Conservation (phyloP, 306 rosid species). For the Erythrophleum fordii region DNA sequence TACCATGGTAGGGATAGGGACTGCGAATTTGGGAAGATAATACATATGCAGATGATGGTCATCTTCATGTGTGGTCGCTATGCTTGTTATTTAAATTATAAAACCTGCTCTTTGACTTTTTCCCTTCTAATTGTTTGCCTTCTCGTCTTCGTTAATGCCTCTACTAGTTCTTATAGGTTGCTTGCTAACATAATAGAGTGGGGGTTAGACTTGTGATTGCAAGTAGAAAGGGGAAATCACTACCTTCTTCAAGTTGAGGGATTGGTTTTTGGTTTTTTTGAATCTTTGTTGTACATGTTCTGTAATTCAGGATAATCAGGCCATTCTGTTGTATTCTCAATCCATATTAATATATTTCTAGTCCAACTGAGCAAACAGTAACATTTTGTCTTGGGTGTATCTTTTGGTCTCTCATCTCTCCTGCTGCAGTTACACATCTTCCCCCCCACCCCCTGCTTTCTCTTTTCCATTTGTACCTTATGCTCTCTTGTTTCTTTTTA, state of each 20-base stretch:
- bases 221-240: slow-evolving; percentile 37
- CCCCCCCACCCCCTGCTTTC: neutral
- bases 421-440: slow-evolving; percentile 7
- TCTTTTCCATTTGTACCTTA: neutral
- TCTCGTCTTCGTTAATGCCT: slow-evolving; percentile 50
- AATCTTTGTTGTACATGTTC: slow-evolving; percentile 51
- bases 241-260: slow-evolving; percentile 41
- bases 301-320: slow-evolving; percentile 56
- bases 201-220: slow-evolving; percentile 48
- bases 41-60: slow-evolving; percentile 57
- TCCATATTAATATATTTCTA: slow-evolving; percentile 37
- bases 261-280: slow-evolving; percentile 33
- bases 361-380: slow-evolving; percentile 41
- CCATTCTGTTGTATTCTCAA: slow-evolving; percentile 58
- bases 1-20: slow-evolving; percentile 50
- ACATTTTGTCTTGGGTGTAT: slow-evolving; percentile 22
- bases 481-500: neutral
- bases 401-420: slow-evolving; percentile 6
- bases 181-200: slow-evolving; percentile 40
- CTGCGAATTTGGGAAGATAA: slow-evolving; percentile 49
- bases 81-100: slow-evolving; percentile 51
- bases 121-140: slow-evolving; percentile 42
- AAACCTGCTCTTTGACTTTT: slow-evolving; percentile 43
- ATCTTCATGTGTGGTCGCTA: slow-evolving; percentile 63
- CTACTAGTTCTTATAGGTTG: slow-evolving; percentile 49